Evolutionary conservation across 169 alveolate genomes (phyloP), one percentile per base, ranked within the genome.

Genomic region (Plasmodium vivax): DNA sequence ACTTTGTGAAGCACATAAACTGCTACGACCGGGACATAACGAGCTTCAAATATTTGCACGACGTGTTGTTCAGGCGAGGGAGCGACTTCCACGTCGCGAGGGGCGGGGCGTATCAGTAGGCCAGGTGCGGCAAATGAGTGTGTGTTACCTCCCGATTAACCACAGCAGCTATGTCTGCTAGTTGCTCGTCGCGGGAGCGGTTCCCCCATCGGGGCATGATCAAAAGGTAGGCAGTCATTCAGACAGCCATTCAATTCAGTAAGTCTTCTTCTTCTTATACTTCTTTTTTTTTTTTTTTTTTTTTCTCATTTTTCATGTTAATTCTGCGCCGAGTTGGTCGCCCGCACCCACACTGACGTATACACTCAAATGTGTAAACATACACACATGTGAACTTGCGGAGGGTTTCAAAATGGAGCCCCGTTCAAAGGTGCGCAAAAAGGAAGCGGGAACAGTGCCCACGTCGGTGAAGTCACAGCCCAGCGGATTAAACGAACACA

Each of bases 1-100:
- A 92, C 38, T 68, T 82, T 41, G 77, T 92, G 56, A 92, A 92
- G 62, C 92, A 92, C 79, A 92, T 92, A 71, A 92, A 92, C 83
- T 92, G 83, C 62, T 72, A 43, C 45, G 85, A 92, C 12, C 9
- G 41, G 51, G 68, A 92, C 81, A 92, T 92, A 10, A 92, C 92
- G 36, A 47, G 56, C 58, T 92, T 72, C 41, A 92, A 92, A 32
- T 92, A 92, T 73, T 47, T 92, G 34, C 83, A 58, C 47, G 83
- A 92, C 41, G 54, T 92, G 27, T n/a, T 92, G 36, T 92, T 51
- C 79, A 92, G 84, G 77, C 71, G 56, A 56, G 34, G 79, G 27
- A 58, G 87, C n/a, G 58, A 87, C 12, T 75, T 87, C 19, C 85
- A 75, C 58, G 79, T 71, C 9, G 72, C 19, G 30, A 14, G 51